phyloP scores from a whole-genome alignment of 192 early-diverging fungal species.

The Coemansia asiatica region DNA sequence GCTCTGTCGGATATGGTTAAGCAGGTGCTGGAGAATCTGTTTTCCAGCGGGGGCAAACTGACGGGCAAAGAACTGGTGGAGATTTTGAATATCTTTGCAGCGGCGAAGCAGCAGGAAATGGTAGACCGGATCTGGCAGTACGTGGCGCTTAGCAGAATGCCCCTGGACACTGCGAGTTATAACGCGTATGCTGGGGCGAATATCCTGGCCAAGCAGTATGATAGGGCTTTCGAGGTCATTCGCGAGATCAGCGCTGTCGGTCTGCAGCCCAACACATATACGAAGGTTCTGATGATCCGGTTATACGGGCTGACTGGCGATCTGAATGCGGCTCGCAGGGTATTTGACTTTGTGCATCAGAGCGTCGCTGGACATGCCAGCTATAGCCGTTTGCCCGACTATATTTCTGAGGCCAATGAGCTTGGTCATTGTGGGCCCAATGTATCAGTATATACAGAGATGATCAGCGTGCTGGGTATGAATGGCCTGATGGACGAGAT shows the following conservation, averaged over 20 bases:
- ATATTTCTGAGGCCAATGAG: background rate
- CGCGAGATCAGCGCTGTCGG: slow-evolving; percentile 20
- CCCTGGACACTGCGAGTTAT: slow-evolving; percentile 26
- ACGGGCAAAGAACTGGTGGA: background rate
- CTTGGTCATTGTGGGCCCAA: slow-evolving; percentile 1
- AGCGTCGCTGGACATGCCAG: background rate
- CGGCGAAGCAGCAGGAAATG: slow-evolving; percentile 1
- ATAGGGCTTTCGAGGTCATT: slow-evolving; percentile 21
- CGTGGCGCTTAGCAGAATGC: slow-evolving; percentile 25
- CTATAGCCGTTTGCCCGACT: background rate
- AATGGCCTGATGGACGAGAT: slow-evolving; percentile 51
- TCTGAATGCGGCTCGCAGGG: slow-evolving; percentile 19
- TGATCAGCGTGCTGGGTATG: slow-evolving; percentile 43
- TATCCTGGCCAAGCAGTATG: slow-evolving; percentile 7
- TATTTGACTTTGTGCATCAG: slow-evolving; percentile 10
- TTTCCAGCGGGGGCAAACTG: background rate
- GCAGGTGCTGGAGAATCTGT: background rate
- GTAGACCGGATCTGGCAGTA: slow-evolving; percentile 39
- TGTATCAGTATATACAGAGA: slow-evolving; percentile 21
- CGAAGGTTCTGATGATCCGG: slow-evolving; percentile 14
- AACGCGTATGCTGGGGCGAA: slow-evolving; percentile 31
- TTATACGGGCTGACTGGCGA: slow-evolving; percentile 37
- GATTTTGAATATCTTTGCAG: slow-evolving; percentile 20
- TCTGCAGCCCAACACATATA: slow-evolving; percentile 20
- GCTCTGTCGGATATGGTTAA: background rate